Base-by-base conservation (phyloP, 306 rosid species). In the Albizia julibrissin region DNA sequence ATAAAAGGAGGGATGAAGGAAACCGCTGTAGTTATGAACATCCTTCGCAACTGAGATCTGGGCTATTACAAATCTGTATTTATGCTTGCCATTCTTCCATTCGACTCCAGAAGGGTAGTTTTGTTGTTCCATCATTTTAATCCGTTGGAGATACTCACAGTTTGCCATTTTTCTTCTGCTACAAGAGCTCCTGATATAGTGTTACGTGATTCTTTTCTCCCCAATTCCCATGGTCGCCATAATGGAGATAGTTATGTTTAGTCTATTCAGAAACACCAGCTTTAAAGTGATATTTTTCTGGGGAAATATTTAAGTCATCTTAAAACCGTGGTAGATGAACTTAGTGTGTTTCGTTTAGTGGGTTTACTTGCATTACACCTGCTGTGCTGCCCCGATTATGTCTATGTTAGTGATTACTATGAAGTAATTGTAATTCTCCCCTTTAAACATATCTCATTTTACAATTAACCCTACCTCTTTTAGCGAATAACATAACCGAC, bases 31-130 rank as follows among this genome's bases (percentile, higher is more conserved):
- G n/a, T 22, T 61, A 37, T 75, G 50, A 19, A 75, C 39, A 76
- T 81, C 22, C 49, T 80, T 72, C 34, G 50, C 34, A 85, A 47
- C 58, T 77, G 65, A 85, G 91, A 88, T 88, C 91, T 85, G 87
- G 71, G 56, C 50, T 77, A 18, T 69, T 80, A 62, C 43, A 61
- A 50, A 27, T 50, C 52, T 68, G 74, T 71, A 39, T 47, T 12
- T 72, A 68, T 22, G 19, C 56, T 82, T 74, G 19, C 42, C 24
- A 29, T 14, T 56, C 43, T 24, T 70, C 21, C 15, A 46, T 67
- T 26, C 66, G 67, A 73, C 80, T 56, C 77, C 50, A 46, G 71
- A 61, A 64, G 62, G 33, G 1, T 64, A 29, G 42, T 56, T 37
- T 86, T 59, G 19, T 22, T 50, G 44, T 64, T 72, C 27, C 75